Evolutionary conservation across 495 filamentous ascomycete genomes (phyloP).

Genomic region (Tuber magnatum): DNA sequence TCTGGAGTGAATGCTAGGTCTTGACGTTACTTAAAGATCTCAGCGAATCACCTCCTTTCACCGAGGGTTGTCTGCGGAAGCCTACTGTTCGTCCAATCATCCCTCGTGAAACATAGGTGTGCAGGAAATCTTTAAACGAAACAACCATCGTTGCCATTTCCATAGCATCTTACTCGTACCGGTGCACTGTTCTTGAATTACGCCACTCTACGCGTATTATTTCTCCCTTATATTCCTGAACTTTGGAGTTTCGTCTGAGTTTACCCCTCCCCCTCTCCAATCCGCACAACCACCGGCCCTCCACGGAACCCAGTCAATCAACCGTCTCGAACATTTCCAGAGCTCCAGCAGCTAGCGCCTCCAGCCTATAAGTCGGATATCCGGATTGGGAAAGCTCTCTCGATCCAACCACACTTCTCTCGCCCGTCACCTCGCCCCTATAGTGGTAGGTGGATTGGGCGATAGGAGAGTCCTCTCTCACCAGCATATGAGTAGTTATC

Average conservation of each 20-base stretch:
- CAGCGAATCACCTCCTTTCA: not conserved
- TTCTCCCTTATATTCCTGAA: constrained; percentile 19
- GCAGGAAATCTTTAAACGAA: not conserved
- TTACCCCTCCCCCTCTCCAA: constrained; percentile 6
- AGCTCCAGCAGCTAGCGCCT: constrained; percentile 7
- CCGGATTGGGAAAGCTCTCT: constrained; percentile 30
- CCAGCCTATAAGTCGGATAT: not conserved
- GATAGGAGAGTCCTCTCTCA: constrained; percentile 24
- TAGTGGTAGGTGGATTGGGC: constrained; percentile 32
- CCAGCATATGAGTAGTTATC: constrained; percentile 84
- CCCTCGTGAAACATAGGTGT: not conserved
- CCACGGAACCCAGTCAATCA: not conserved
- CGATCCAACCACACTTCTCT: constrained; percentile 27
- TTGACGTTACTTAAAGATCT: not conserved
- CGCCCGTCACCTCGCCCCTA: constrained; percentile 22
- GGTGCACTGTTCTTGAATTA: not conserved
- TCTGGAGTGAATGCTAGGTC: not conserved
- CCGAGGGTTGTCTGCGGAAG: not conserved
- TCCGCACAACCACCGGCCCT: constrained; percentile 6
- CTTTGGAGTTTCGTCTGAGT: not conserved
- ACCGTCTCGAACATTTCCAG: not conserved
- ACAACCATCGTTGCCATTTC: not conserved
- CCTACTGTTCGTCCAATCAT: not conserved
- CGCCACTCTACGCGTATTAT: constrained; percentile 22
- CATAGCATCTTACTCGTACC: not conserved